Evolutionary conservation across 345 rosid genomes (phyloP).

Genomic region (Kandelia obovata): DNA sequence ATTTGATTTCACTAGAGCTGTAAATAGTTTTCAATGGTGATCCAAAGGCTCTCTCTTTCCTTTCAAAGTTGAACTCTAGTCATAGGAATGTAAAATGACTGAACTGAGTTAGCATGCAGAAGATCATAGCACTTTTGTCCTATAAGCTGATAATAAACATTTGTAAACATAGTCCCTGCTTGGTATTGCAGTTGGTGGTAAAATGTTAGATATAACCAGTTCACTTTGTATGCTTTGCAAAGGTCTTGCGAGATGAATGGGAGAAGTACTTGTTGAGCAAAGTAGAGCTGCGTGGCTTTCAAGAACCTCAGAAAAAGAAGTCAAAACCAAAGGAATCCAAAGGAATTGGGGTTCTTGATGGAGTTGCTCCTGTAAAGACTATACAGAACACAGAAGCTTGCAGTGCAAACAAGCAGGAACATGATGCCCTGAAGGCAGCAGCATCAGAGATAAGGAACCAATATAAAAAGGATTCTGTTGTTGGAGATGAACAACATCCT

Average conservation of each 20-base stretch:
- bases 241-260: slow-evolving; percentile 96
- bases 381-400: slow-evolving; percentile 62
- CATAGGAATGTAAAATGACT: background rate
- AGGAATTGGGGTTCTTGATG: slow-evolving; percentile 96
- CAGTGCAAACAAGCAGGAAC: slow-evolving; percentile 70
- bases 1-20: background rate
- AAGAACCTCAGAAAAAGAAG: slow-evolving; percentile 72
- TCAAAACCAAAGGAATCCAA: slow-evolving; percentile 52
- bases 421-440: slow-evolving; percentile 68
- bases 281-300: slow-evolving; percentile 62
- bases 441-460: slow-evolving; percentile 62
- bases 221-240: slow-evolving; percentile 18
- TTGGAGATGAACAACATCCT: slow-evolving; percentile 40
- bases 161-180: background rate
- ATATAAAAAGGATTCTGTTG: slow-evolving; percentile 33
- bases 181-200: background rate
- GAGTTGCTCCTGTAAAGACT: slow-evolving; percentile 62
- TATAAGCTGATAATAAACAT: background rate
- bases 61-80: background rate
- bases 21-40: background rate
- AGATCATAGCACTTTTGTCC: slow-evolving; percentile 1
- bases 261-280: slow-evolving; percentile 84
- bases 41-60: background rate
- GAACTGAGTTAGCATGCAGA: background rate
- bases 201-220: background rate